phyloP scores from a whole-genome alignment of 192 early-diverging fungal genomes.

The Backusella morwellensis region DNA sequence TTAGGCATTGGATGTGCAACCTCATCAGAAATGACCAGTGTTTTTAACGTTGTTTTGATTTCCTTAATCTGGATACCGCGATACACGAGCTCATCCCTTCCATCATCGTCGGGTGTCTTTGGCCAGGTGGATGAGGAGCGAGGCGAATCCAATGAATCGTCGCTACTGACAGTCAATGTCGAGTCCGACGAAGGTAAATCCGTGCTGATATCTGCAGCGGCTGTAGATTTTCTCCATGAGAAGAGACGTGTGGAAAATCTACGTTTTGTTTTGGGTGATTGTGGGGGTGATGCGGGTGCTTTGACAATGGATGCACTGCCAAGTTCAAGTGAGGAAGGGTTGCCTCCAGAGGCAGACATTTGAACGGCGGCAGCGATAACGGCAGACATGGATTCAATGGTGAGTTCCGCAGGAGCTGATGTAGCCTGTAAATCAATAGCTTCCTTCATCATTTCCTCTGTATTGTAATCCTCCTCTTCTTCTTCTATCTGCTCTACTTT shows the following conservation, averaged over 20 bases:
- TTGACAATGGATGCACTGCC: constrained; percentile 35
- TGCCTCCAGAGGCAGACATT: constrained; percentile 22
- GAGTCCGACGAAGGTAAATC: background rate
- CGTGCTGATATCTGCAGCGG: background rate
- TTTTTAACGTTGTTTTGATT: constrained; percentile 40
- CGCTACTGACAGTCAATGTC: background rate
- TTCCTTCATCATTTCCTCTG: background rate
- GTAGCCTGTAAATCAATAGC: constrained; percentile 4
- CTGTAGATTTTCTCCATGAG: constrained; percentile 12
- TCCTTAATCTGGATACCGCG: constrained; percentile 41
- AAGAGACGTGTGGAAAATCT: constrained; percentile 7
- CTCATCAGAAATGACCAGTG: constrained; percentile 36
- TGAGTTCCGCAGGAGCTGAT: constrained; percentile 13
- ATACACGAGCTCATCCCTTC: constrained; percentile 31
- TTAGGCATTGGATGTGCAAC: constrained; percentile 28
- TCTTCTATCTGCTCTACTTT: background rate
- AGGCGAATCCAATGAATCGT: background rate
- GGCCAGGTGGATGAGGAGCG: background rate
- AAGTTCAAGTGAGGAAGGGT: constrained; percentile 26
- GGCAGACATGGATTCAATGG: constrained; percentile 36
- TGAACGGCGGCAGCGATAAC: constrained; percentile 37
- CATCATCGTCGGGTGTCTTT: constrained; percentile 17
- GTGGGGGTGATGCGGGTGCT: background rate
- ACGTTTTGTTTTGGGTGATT: background rate
- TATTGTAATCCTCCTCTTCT: background rate